phyloP scores from a whole-genome alignment of 257 asterid genomes.

The Haberlea rhodopensis region DNA sequence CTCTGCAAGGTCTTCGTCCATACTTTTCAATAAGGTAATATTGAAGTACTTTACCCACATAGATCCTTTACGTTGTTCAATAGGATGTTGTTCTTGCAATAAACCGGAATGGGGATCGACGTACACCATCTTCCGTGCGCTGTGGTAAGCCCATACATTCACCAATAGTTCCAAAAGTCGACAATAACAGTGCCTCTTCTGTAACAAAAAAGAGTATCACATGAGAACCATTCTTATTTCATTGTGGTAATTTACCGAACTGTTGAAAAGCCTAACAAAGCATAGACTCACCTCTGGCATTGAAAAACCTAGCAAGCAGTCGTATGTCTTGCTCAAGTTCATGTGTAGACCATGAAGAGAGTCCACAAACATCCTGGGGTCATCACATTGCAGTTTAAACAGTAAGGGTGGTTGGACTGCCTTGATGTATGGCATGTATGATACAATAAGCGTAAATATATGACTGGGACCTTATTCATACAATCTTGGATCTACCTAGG shows the following conservation, averaged over 20 bases:
- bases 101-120: constrained; percentile 71
- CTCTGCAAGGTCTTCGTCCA: constrained; percentile 98
- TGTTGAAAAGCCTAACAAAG: background rate
- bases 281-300: constrained; percentile 54
- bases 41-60: constrained; percentile 89
- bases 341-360: constrained; percentile 66
- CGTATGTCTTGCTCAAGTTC: constrained; percentile 36
- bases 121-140: constrained; percentile 81
- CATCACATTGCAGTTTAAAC: constrained; percentile 27
- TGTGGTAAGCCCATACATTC: constrained; percentile 96
- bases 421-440: constrained; percentile 1
- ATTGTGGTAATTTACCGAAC: background rate
- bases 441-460: background rate
- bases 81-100: constrained; percentile 69
- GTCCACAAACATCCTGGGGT: constrained; percentile 80
- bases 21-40: constrained; percentile 56
- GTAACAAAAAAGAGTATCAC: constrained; percentile 30
- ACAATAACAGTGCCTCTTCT: constrained; percentile 87
- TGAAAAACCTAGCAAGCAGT: constrained; percentile 67
- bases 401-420: constrained; percentile 7
- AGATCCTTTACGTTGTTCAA: constrained; percentile 68
- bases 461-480: background rate
- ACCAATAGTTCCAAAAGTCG: constrained; percentile 75
- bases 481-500: background rate
- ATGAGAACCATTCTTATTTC: constrained; percentile 26